Conservation (phyloP, 495 filamentous ascomycete genomes). For the Cercophora samala region DNA sequence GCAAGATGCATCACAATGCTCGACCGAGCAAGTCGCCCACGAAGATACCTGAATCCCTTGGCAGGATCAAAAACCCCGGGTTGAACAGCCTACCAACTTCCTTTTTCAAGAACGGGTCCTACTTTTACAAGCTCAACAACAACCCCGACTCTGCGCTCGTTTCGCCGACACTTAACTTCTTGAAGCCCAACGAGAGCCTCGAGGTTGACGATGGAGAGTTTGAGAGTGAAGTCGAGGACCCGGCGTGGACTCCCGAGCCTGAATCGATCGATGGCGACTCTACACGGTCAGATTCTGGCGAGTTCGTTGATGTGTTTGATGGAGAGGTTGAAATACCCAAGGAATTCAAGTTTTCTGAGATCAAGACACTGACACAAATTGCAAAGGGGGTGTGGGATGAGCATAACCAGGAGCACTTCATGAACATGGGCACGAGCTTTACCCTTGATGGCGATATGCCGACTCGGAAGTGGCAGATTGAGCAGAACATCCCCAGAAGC, state of each 20-base stretch:
- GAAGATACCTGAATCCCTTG: conserved; percentile 27
- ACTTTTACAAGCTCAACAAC: conserved; percentile 1
- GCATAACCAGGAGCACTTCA: conserved; percentile 27
- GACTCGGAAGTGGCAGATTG: conserved; percentile 26
- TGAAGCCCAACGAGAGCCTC: conserved; percentile 32
- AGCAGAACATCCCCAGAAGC: conserved; percentile 35
- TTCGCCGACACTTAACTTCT: conserved; percentile 16
- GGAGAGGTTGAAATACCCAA: conserved; percentile 1
- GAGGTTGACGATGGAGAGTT: conserved; percentile 13
- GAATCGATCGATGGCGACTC: neutral
- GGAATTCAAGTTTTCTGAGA: conserved; percentile 20
- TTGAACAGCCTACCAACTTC: conserved; percentile 29
- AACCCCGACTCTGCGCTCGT: neutral
- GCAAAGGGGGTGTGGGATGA: conserved; percentile 26
- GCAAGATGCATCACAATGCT: conserved; percentile 11
- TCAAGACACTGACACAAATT: conserved; percentile 16
- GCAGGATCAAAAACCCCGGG: conserved; percentile 32
- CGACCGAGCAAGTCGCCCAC: conserved; percentile 14
- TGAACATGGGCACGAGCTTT: conserved; percentile 32
- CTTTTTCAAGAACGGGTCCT: conserved; percentile 18
- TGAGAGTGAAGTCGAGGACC: neutral
- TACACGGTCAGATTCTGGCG: neutral
- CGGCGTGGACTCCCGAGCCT: neutral
- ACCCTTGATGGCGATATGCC: conserved; percentile 35
- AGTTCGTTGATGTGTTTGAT: neutral